phyloP scores from a whole-genome alignment of 2,329 filamentous ascomycete genomes.

The Fusarium palustre region DNA sequence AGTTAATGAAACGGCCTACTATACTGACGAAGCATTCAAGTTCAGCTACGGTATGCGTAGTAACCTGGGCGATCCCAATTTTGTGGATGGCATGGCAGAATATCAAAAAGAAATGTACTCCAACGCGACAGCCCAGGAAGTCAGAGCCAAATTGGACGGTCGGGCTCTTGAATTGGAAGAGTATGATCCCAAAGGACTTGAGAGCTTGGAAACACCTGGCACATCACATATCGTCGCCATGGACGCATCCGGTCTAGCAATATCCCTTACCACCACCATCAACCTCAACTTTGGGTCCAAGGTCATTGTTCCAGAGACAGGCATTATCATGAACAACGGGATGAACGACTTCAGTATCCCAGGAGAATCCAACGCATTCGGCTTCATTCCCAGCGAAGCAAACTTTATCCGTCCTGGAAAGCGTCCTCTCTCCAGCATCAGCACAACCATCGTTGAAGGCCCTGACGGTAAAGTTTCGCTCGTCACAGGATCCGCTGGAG shows the following conservation, averaged over 20 bases:
- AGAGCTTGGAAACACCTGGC: conserved; percentile 70
- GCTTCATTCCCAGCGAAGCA: conserved; percentile 77
- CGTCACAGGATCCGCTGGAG: conserved; percentile 81
- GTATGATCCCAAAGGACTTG: conserved; percentile 60
- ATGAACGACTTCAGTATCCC: conserved; percentile 84
- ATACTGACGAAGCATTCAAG: conserved; percentile 84
- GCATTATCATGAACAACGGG: conserved; percentile 76
- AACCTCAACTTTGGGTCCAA: conserved; percentile 84
- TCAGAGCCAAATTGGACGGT: conserved; percentile 61
- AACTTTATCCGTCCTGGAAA: conserved; percentile 84
- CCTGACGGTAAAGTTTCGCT: conserved; percentile 76
- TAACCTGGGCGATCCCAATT: conserved; percentile 80
- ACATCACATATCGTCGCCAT: conserved; percentile 76
- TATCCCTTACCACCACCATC: conserved; percentile 83
- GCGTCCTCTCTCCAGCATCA: conserved; percentile 81
- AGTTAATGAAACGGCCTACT: conserved; percentile 75
- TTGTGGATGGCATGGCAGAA: conserved; percentile 69
- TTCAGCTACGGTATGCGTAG: conserved; percentile 83
- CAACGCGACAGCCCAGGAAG: conserved; percentile 65
- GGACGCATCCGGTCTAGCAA: conserved; percentile 76
- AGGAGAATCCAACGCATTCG: conserved; percentile 76
- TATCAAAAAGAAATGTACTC: conserved; percentile 75
- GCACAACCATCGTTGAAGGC: conserved; percentile 80
- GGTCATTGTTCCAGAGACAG: conserved; percentile 83
- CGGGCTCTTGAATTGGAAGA: conserved; percentile 54